phyloP scores from a whole-genome alignment of 371 early-diverging fungal genomes.

The Mucor sp. region DNA sequence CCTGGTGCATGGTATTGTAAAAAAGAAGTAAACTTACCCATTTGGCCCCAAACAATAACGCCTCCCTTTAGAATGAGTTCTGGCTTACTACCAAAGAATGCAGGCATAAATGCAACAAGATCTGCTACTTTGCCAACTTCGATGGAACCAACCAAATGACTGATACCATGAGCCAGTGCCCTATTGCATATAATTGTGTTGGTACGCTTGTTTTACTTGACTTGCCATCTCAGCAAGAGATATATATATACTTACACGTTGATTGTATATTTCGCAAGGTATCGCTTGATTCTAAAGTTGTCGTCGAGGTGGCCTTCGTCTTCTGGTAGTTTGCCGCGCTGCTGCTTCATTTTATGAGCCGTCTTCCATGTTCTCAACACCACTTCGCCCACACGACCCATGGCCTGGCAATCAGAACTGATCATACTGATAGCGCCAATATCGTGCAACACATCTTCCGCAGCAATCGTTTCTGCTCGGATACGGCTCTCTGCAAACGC shows the following conservation, averaged over 20 bases:
- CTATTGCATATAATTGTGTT: conserved; percentile 1
- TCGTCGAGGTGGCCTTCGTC: conserved; percentile 58
- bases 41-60: conserved; percentile 76
- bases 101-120: conserved; percentile 83
- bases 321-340: conserved; percentile 71
- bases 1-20: background rate
- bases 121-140: conserved; percentile 94
- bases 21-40: conserved; percentile 46
- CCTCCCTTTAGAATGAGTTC: conserved; percentile 87
- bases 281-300: conserved; percentile 81
- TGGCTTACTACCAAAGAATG: conserved; percentile 89
- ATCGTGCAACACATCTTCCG: conserved; percentile 93
- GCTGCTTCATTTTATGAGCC: conserved; percentile 89
- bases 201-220: background rate
- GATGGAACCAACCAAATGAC: conserved; percentile 87
- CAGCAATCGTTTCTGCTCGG: conserved; percentile 94
- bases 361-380: conserved; percentile 91
- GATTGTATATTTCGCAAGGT: conserved; percentile 95
- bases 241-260: conserved; percentile 76
- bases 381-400: conserved; percentile 95
- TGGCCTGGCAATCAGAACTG: conserved; percentile 90
- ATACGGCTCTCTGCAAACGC: conserved; percentile 96
- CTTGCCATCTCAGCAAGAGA: too few species aligned
- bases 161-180: conserved; percentile 86
- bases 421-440: conserved; percentile 92